Percentiles rank a stretch among this genome's conserved stretches.
These are phyloP conservation scores for Aspergillus asperescens DNA, from an alignment of 495 filamentous ascomycete species.

Conservation along the genomic window DNA sequence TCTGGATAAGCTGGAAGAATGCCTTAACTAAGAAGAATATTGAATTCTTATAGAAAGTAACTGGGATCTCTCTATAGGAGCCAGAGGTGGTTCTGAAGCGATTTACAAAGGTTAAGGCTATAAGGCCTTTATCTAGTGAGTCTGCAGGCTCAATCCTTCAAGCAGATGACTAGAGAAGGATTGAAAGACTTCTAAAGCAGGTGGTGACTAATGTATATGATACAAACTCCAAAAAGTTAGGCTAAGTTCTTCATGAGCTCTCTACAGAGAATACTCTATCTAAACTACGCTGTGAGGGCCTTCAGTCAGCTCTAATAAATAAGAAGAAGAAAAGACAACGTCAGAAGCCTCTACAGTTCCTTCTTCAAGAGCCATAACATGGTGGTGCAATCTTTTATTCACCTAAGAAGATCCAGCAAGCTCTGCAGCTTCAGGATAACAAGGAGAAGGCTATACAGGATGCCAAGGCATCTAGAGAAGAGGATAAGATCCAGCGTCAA, in stretches of 20 bases:
- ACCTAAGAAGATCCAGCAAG: too few relatives aligned
- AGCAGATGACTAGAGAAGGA: conserved; percentile 4
- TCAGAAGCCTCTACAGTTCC: background rate
- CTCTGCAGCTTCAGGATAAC: background rate
- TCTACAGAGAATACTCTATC: background rate
- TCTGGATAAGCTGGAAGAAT: background rate
- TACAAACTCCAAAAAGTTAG: background rate
- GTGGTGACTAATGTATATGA: background rate
- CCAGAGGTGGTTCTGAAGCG: background rate
- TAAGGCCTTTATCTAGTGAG: background rate
- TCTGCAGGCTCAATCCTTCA: conserved; percentile 1
- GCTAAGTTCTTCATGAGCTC: background rate
- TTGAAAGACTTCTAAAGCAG: conserved; percentile 1
- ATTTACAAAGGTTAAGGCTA: background rate
- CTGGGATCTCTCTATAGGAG: background rate
- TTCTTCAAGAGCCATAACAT: background rate
- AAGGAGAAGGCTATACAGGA: background rate
- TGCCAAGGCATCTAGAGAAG: background rate
- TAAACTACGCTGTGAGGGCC: background rate
- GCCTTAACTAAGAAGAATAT: background rate
- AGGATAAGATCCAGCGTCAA: background rate
- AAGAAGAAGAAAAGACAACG: conserved; percentile 1
- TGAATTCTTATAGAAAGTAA: background rate
- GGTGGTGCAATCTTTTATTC: background rate
- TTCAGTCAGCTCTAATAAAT: background rate